These are phyloP conservation scores for Alloascoidea hylecoeti DNA, from an alignment of 805 yeast genomes.

Conservation along the genomic window DNA sequence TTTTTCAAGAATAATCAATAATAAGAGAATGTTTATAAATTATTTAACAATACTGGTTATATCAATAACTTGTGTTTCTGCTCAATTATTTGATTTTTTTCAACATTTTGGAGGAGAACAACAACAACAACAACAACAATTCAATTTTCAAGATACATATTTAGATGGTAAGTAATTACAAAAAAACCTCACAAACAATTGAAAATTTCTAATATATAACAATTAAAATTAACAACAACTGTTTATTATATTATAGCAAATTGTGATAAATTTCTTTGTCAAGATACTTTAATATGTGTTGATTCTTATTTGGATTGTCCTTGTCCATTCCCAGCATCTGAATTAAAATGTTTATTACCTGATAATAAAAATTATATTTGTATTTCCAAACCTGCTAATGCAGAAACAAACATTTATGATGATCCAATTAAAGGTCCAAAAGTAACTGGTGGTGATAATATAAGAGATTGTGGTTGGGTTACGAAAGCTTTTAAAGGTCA, in stretches of 20 bases:
- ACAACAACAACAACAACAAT: conserved; percentile 17
- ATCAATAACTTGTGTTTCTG: too few relatives aligned
- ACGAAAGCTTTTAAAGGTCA: conserved; percentile 51
- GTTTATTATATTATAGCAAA: conserved; percentile 14
- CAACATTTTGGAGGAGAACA: conserved; percentile 9
- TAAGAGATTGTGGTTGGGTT: conserved; percentile 83
- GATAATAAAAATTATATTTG: conserved; percentile 55
- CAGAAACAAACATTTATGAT: conserved; percentile 23
- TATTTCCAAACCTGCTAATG: conserved; percentile 63
- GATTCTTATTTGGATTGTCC: conserved; percentile 61
- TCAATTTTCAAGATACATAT: conserved; percentile 23
- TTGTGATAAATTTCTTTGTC: conserved; percentile 65
- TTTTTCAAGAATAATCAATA: too few relatives aligned
- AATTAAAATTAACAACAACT: conserved; percentile 1
- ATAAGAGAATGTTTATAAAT: too few relatives aligned
- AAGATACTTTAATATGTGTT: conserved; percentile 74
- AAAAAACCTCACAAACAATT: too few relatives aligned
- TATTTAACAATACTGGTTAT: too few relatives aligned
- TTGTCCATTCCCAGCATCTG: conserved; percentile 80
- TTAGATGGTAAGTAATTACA: conserved; percentile 19
- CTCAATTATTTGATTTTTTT: conserved; percentile 12
- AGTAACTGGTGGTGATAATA: conserved; percentile 25
- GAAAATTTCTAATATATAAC: too few relatives aligned
- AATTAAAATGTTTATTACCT: conserved; percentile 68
- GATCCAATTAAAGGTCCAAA: conserved; percentile 34